These are phyloP conservation scores for Ustulina deusta DNA, from an alignment of 2,329 filamentous ascomycete genomes.

Conservation along the genomic window DNA sequence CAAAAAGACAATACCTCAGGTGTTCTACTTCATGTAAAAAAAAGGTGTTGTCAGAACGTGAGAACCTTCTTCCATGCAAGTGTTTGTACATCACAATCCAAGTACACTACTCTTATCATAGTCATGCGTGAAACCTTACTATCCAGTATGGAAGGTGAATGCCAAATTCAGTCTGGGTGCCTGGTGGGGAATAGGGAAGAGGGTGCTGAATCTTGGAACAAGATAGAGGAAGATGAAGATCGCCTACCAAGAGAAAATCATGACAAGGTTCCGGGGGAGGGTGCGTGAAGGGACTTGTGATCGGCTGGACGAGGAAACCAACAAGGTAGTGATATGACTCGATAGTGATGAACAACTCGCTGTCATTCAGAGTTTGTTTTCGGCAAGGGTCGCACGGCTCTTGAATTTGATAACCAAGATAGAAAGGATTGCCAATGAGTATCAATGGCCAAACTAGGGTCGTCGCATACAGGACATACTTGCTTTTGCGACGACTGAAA, in stretches of 20 bases:
- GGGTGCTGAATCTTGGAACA: not conserved
- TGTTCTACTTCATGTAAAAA: not conserved
- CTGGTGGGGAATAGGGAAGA: not conserved
- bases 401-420: not conserved
- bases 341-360: conserved; percentile 3
- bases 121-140: conserved; percentile 9
- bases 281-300: not conserved
- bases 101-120: conserved; percentile 16
- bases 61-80: conserved; percentile 6
- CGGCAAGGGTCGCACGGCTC: conserved; percentile 2
- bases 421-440: conserved; percentile 6
- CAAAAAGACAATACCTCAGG: not conserved
- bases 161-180: not conserved
- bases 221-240: conserved; percentile 9
- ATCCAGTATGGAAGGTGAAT: conserved; percentile 5
- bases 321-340: conserved; percentile 7
- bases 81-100: conserved; percentile 7
- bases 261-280: not conserved
- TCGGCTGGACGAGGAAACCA: not conserved
- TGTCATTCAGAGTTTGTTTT: conserved; percentile 11
- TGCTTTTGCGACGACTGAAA: not conserved
- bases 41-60: conserved; percentile 10
- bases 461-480: not conserved
- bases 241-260: not conserved
- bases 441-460: conserved; percentile 10